Evolutionary conservation across 805 yeast species (phyloP).

Genomic region (Metschnikowia colocasiae): DNA sequence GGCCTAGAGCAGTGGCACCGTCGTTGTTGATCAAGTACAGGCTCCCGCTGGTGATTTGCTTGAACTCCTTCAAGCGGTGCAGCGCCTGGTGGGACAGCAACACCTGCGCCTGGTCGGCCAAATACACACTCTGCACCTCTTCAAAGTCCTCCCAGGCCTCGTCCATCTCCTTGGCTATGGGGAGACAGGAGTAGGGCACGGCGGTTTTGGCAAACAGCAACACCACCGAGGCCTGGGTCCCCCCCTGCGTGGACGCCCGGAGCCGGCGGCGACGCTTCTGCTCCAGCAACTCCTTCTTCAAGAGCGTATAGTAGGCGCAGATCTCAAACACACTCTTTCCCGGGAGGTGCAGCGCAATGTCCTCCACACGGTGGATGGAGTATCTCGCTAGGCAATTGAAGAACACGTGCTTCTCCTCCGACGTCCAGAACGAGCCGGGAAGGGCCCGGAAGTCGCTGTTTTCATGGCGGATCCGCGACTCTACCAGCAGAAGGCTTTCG

Average conservation of each 20-base stretch:
- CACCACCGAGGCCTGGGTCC: background rate
- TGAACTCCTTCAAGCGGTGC: background rate
- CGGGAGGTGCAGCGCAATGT: slow-evolving; percentile 36
- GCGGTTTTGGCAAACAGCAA: slow-evolving; percentile 12
- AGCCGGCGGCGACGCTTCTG: background rate
- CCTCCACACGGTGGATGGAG: slow-evolving; percentile 46
- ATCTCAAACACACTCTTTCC: slow-evolving; percentile 45
- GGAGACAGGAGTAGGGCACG: slow-evolving; percentile 41
- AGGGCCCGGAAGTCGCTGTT: background rate
- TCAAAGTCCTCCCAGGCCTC: slow-evolving; percentile 42
- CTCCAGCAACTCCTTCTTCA: slow-evolving; percentile 26
- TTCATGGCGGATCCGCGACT: background rate
- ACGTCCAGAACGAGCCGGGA: slow-evolving; percentile 44
- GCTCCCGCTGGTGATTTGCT: background rate
- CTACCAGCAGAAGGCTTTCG: background rate
- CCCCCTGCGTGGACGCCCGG: background rate
- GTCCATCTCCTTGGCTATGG: slow-evolving; percentile 52
- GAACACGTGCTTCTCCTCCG: slow-evolving; percentile 48
- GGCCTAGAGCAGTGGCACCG: slow-evolving; percentile 1
- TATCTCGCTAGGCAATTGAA: slow-evolving; percentile 47
- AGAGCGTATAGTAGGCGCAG: slow-evolving; percentile 38
- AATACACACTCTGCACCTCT: slow-evolving; percentile 31
- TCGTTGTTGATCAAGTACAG: slow-evolving; percentile 5
- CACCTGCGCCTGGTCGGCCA: slow-evolving; percentile 21
- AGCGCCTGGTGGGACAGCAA: background rate